Percentiles rank a stretch among this genome's conserved stretches.
phyloP scores from a whole-genome alignment of 2,329 filamentous ascomycete genomes.

The Apiospora malaysiana region DNA sequence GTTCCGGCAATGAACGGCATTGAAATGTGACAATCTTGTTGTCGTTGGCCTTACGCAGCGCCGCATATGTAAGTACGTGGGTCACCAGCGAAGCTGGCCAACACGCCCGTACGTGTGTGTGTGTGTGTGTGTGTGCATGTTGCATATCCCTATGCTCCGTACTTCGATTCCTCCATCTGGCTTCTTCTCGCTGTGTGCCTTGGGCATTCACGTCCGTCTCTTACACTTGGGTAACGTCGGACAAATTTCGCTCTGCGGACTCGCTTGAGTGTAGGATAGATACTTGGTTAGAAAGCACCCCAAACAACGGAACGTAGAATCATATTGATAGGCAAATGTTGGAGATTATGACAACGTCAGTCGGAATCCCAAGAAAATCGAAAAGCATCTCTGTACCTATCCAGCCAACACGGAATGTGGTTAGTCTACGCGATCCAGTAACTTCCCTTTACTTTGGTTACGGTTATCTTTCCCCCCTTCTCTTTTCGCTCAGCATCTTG shows the following conservation, averaged over 20 bases:
- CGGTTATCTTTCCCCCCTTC: background rate
- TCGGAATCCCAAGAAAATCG: background rate
- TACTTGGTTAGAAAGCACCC: too few relatives aligned
- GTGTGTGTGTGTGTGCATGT: background rate
- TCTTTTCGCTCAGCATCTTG: background rate
- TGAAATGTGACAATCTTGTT: too few relatives aligned
- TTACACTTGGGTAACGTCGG: background rate
- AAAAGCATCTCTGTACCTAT: background rate
- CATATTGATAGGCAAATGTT: too few relatives aligned
- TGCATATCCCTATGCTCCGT: background rate
- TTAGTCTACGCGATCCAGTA: background rate
- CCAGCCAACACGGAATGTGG: background rate
- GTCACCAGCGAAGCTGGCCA: background rate
- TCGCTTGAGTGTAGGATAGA: background rate
- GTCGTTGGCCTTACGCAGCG: background rate
- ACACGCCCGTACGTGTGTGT: background rate
- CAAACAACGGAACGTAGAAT: too few relatives aligned
- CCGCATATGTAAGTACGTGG: background rate
- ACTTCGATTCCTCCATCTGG: background rate
- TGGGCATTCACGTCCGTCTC: background rate
- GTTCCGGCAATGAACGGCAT: background rate
- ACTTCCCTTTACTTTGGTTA: background rate
- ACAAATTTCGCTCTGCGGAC: background rate
- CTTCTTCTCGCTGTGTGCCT: background rate
- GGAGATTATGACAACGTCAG: background rate